Base-by-base conservation (phyloP, 495 filamentous ascomycete genomes). In the Penicillium chermesinum region DNA sequence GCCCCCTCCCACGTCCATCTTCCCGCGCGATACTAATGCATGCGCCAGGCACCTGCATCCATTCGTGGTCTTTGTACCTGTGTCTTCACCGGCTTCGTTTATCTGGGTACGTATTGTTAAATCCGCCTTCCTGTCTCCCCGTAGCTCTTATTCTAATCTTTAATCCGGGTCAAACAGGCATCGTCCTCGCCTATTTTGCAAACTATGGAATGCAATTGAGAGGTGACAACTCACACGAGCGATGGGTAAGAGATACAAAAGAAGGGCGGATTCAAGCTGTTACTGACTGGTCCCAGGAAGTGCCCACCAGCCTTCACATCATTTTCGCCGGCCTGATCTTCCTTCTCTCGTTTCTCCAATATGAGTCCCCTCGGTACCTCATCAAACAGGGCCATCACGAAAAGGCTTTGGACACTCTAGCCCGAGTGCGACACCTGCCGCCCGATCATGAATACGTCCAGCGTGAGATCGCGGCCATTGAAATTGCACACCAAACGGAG, bases 271-370 rank as follows among this genome's bases (percentile, higher is more conserved):
- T 46, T 14, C 45, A 49, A 13, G 44, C 51, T 15, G 50, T 51
- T 33, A 43, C 49, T 7, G 19, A 58, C 7, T 34, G 9, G 47
- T 59, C 52, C 45, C 73, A 82, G 74, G 65, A 70, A 61, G 77
- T 83, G n/a, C 82, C 84, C 0, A 86, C 79, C 2, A 81, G 77
- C 50, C 63, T 87, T 17, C 85, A 89, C 48, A 77, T 89, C 64
- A 85, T 87, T 21, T 88, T 88, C 54, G 82, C 84, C 4, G 75
- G 79, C 0, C 63, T 88, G 16, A 83, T 88, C 58, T 75, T 84
- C 53, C 45, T 77, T 43, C 70, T 86, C 22, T 79, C 79, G 2
- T 80, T 88, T 59, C 67, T 84, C 41, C 77, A 83, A 33, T 74
- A 74, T 44, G 84, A 88, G 58, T 84, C 82, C 4, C 82, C 82